These are phyloP conservation scores for Cubamyces sp. DNA, from an alignment of 768 basidiomycete species.

Conservation along the genomic window DNA sequence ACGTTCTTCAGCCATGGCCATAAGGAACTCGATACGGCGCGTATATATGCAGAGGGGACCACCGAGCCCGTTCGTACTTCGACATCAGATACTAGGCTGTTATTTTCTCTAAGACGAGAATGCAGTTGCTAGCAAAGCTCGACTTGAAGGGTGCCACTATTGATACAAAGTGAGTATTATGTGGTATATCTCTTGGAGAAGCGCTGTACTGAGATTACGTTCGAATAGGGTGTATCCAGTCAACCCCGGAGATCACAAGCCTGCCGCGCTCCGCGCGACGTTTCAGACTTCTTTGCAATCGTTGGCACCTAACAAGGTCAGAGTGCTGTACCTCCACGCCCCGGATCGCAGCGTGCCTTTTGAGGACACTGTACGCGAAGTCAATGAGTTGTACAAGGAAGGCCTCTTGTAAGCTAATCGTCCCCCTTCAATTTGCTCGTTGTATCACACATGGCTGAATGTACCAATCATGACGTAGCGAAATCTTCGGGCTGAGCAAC, in stretches of 20 bases:
- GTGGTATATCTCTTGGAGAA: too few relatives aligned
- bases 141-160: slow-evolving; percentile 44
- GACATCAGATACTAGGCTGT: background rate
- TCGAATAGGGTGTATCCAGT: slow-evolving; percentile 45
- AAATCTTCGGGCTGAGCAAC: slow-evolving; percentile 68
- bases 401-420: slow-evolving; percentile 53
- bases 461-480: slow-evolving; percentile 35
- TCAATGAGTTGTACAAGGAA: slow-evolving; percentile 58
- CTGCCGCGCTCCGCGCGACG: slow-evolving; percentile 46
- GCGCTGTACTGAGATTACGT: too few relatives aligned
- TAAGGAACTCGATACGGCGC: slow-evolving; percentile 54
- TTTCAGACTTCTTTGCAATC: slow-evolving; percentile 50
- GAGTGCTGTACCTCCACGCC: slow-evolving; percentile 61
- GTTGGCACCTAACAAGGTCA: slow-evolving; percentile 49
- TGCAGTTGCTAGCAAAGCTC: slow-evolving; percentile 45
- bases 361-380: slow-evolving; percentile 55
- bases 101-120: background rate
- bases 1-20: slow-evolving; percentile 47
- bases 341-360: slow-evolving; percentile 63
- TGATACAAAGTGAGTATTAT: slow-evolving; percentile 50
- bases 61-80: slow-evolving; percentile 49
- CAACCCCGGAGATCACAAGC: slow-evolving; percentile 46
- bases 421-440: background rate
- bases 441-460: background rate
- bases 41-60: slow-evolving; percentile 54